These are phyloP conservation scores for Raffaelea ambrosiae DNA, from an alignment of 2,329 filamentous ascomycete species.

Conservation along the genomic window DNA sequence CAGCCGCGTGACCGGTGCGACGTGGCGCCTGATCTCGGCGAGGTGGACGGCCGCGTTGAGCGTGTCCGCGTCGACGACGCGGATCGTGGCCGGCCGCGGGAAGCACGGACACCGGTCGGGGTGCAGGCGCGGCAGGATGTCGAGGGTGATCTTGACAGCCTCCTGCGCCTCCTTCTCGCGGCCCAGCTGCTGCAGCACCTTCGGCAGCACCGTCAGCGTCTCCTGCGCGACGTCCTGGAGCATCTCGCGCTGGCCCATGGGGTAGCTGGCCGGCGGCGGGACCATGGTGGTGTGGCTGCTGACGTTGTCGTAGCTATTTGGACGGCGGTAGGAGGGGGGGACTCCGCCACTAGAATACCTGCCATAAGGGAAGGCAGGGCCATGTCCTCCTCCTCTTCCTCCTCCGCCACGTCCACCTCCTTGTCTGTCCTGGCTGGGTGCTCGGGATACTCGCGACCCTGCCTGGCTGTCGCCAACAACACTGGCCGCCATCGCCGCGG, in stretches of 20 bases:
- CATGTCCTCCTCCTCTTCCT: no score
- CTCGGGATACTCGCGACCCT: no score
- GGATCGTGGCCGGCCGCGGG: slow-evolving; percentile 25
- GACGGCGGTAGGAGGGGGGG: no score
- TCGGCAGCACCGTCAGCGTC: slow-evolving; percentile 37
- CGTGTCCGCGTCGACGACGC: slow-evolving; percentile 47
- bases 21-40: neutral
- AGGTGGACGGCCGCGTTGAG: slow-evolving; percentile 43
- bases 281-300: no score
- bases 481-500: no score
- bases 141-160: slow-evolving; percentile 28
- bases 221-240: slow-evolving; percentile 37
- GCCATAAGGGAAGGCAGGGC: no score
- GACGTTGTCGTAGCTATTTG: no score
- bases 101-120: slow-evolving; percentile 32
- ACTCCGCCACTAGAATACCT: no score
- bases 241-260: slow-evolving; percentile 1
- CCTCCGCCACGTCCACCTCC: no score
- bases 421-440: no score
- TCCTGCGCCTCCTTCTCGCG: slow-evolving; percentile 25
- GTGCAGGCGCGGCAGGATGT: slow-evolving; percentile 21
- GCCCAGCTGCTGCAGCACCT: slow-evolving; percentile 33
- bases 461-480: no score
- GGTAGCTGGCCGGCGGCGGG: neutral
- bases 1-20: slow-evolving; percentile 2